Evolutionary conservation across 2,329 filamentous ascomycete species (phyloP).

Genomic region (Xylariaceae sp.): DNA sequence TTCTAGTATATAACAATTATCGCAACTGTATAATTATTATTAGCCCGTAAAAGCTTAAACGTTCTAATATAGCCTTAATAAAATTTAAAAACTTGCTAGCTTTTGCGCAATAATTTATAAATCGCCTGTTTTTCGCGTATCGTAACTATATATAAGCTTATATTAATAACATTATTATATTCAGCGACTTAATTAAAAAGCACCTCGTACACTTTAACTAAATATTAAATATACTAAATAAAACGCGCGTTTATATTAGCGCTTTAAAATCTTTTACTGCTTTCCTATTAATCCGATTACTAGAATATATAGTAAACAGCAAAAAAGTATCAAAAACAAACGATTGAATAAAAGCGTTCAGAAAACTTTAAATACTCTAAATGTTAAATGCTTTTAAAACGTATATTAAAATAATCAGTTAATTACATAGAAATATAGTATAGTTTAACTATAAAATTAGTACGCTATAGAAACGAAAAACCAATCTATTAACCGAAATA

Average conservation of each 20-base stretch:
- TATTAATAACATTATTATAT: too few species aligned
- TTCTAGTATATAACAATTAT: neutral
- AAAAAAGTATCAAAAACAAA: neutral
- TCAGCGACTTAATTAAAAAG: too few species aligned
- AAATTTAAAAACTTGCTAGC: constrained; percentile 1
- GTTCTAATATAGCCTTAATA: neutral
- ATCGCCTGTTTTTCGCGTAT: neutral
- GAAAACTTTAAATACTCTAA: neutral
- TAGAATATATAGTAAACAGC: neutral
- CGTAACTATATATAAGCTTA: neutral
- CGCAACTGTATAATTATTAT: too few species aligned
- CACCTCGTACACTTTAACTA: too few species aligned
- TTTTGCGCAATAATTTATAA: too few species aligned
- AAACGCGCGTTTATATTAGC: too few species aligned
- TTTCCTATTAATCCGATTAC: neutral
- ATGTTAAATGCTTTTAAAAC: neutral
- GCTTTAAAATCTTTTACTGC: neutral
- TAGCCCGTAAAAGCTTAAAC: neutral
- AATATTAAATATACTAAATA: too few species aligned
- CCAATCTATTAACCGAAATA: neutral
- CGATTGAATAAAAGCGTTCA: neutral
- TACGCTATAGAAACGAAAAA: neutral
- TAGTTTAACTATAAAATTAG: neutral
- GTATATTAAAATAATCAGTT: neutral
- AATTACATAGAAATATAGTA: neutral